Evolutionary conservation across 495 filamentous ascomycete species (phyloP).

Genomic region (Rostrohypoxylon terebratum): DNA sequence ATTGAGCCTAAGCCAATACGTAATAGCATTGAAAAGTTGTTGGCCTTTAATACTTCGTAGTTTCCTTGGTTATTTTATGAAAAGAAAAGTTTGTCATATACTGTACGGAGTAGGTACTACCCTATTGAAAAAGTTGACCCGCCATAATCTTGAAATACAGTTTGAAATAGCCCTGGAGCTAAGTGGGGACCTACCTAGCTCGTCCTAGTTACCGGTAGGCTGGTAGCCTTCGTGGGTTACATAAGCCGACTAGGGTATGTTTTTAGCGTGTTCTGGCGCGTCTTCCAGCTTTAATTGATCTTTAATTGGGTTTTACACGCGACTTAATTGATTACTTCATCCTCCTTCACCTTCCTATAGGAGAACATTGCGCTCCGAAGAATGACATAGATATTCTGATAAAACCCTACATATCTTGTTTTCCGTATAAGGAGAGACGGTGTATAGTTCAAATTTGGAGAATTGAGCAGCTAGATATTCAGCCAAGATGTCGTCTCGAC

Average conservation of each 20-base stretch:
- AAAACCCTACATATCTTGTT: background rate
- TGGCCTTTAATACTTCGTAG: too few species aligned
- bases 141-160: too few species aligned
- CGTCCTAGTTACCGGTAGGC: too few species aligned
- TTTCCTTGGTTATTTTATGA: too few species aligned
- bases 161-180: background rate
- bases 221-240: too few species aligned
- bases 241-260: background rate
- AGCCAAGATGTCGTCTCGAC: constrained; percentile 82
- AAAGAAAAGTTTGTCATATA: too few species aligned
- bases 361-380: background rate
- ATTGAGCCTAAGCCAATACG: too few species aligned
- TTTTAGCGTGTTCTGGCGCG: constrained; percentile 47
- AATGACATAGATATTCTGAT: constrained; percentile 1
- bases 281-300: constrained; percentile 46
- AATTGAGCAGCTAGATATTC: background rate
- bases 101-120: too few species aligned
- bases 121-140: too few species aligned
- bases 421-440: background rate
- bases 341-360: background rate
- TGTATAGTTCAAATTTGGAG: background rate
- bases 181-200: background rate
- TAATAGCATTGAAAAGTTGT: too few species aligned
- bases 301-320: constrained; percentile 49
- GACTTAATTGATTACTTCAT: constrained; percentile 18